phyloP scores from a whole-genome alignment of 2,329 filamentous ascomycete species.

The Fusarium foetens region DNA sequence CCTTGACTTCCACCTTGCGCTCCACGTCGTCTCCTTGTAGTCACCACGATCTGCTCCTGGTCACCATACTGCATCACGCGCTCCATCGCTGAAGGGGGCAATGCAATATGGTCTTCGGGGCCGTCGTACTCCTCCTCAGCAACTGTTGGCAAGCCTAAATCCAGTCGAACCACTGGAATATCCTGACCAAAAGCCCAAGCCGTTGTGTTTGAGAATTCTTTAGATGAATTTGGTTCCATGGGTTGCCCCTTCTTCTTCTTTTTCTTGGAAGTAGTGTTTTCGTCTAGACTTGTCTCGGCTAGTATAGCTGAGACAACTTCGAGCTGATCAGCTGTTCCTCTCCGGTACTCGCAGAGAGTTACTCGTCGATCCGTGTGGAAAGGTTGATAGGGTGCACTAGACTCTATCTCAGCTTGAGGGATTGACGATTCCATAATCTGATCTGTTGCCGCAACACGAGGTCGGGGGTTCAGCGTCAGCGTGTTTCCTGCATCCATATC shows the following conservation, averaged over 20 bases:
- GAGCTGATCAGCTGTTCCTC: constrained; percentile 47
- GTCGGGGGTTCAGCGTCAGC: constrained; percentile 59
- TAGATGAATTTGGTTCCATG: constrained; percentile 26
- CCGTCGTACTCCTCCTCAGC: constrained; percentile 64
- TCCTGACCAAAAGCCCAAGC: constrained; percentile 71
- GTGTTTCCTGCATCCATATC: constrained; percentile 66
- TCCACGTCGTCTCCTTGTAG: constrained; percentile 75
- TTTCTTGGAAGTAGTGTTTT: constrained; percentile 50
- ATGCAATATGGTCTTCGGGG: constrained; percentile 66
- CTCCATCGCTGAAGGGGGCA: constrained; percentile 73
- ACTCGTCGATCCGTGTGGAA: constrained; percentile 93
- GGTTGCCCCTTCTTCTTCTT: constrained; percentile 51
- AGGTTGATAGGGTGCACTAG: constrained; percentile 93
- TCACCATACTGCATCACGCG: constrained; percentile 69
- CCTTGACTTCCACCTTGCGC: constrained; percentile 61
- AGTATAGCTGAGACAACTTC: constrained; percentile 54
- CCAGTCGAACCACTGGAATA: constrained; percentile 62
- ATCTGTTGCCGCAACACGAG: constrained; percentile 50
- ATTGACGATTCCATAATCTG: constrained; percentile 70
- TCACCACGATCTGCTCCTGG: constrained; percentile 83
- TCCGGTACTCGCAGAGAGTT: constrained; percentile 74
- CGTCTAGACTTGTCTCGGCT: constrained; percentile 55
- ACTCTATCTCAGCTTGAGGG: constrained; percentile 88
- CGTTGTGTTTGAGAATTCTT: constrained; percentile 27
- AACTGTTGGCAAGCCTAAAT: constrained; percentile 59